A percentile compares a stretch with the other conserved stretches of the same genome.
Conservation (phyloP, 2,329 filamentous ascomycete species). For the Davidsoniella neocaledoniae region DNA sequence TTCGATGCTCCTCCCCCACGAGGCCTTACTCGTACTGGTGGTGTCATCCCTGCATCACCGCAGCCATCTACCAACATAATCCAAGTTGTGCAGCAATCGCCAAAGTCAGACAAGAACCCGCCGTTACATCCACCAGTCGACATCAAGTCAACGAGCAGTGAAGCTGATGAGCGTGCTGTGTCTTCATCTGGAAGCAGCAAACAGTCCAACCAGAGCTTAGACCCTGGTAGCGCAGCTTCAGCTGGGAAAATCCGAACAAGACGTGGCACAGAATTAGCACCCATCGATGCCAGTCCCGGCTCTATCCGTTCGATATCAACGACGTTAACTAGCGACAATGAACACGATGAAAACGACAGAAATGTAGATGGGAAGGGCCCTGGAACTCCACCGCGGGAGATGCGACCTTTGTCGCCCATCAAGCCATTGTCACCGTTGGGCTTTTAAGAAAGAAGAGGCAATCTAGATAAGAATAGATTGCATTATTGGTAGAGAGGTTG, state of each 20-base stretch:
- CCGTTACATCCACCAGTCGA: conserved; percentile 7
- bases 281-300: conserved; percentile 12
- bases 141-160: conserved; percentile 3
- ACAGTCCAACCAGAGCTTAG: conserved; percentile 19
- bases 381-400: conserved; percentile 21
- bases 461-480: background rate
- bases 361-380: conserved; percentile 1
- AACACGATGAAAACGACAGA: conserved; percentile 18
- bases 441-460: conserved; percentile 25
- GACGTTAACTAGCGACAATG: conserved; percentile 29
- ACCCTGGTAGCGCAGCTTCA: conserved; percentile 16
- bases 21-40: conserved; percentile 22
- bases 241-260: conserved; percentile 18
- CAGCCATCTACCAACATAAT: conserved; percentile 16
- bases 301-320: conserved; percentile 19
- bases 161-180: conserved; percentile 11
- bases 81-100: conserved; percentile 8
- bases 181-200: conserved; percentile 53
- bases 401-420: conserved; percentile 46
- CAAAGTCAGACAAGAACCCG: conserved; percentile 5
- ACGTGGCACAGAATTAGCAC: conserved; percentile 9
- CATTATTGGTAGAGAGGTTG: no score
- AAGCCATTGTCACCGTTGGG: conserved; percentile 48
- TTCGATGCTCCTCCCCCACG: conserved; percentile 41
- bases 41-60: conserved; percentile 9